These are phyloP conservation scores for Ligustrum vulgare DNA, from an alignment of 257 asterid species.

Conservation along the genomic window DNA sequence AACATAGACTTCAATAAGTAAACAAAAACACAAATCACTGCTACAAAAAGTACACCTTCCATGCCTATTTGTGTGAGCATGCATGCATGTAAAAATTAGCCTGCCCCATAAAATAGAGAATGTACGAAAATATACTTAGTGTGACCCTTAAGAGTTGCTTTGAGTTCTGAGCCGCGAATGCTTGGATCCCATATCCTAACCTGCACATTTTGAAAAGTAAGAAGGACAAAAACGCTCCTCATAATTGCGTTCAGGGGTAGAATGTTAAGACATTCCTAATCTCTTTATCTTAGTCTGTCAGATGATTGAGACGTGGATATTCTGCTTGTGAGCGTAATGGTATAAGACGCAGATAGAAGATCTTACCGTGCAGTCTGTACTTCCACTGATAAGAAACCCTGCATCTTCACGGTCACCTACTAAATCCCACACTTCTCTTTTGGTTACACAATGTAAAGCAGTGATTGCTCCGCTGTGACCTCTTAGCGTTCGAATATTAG, in stretches of 20 bases:
- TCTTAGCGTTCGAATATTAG: slow-evolving; percentile 80
- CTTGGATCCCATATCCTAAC: slow-evolving; percentile 96
- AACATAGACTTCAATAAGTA: slow-evolving; percentile 14
- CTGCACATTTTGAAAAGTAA: slow-evolving; percentile 42
- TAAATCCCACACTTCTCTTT: slow-evolving; percentile 94
- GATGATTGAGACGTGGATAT: too few species aligned
- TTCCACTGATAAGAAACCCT: slow-evolving; percentile 92
- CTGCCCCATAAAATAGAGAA: slow-evolving; percentile 18
- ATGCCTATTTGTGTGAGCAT: slow-evolving; percentile 9
- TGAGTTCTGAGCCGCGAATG: slow-evolving; percentile 89
- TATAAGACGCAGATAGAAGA: not conserved
- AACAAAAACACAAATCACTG: slow-evolving; percentile 4
- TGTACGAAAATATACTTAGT: slow-evolving; percentile 50
- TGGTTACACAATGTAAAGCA: slow-evolving; percentile 90
- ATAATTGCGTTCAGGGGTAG: slow-evolving; percentile 5
- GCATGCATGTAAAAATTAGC: slow-evolving; percentile 22
- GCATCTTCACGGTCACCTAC: slow-evolving; percentile 97
- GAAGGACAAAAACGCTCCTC: slow-evolving; percentile 11
- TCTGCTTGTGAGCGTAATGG: too few species aligned
- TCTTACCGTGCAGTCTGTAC: slow-evolving; percentile 88
- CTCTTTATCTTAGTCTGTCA: too few species aligned
- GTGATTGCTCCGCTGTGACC: slow-evolving; percentile 93
- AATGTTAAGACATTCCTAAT: not conserved
- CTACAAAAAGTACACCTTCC: not conserved
- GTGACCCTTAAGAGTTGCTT: slow-evolving; percentile 91